These are phyloP conservation scores for Megacollybia marginata DNA, from an alignment of 768 basidiomycete species.

Conservation along the genomic window DNA sequence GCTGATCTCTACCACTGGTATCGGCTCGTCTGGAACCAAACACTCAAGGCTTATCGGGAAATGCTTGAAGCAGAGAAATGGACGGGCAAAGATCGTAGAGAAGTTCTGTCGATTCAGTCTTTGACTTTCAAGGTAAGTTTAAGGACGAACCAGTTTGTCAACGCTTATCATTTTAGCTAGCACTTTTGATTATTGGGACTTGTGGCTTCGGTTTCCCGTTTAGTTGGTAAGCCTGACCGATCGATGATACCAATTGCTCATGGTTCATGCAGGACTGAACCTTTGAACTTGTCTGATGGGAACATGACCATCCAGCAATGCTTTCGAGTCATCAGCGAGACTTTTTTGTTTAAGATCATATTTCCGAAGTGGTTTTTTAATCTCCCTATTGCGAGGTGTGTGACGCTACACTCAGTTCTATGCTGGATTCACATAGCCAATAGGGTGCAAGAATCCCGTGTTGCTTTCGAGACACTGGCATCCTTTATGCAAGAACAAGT, in stretches of 20 bases:
- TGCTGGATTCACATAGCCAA: too few species aligned
- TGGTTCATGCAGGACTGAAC: constrained; percentile 13
- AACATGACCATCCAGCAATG: constrained; percentile 31
- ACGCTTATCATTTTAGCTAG: constrained; percentile 21
- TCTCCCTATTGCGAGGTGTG: constrained; percentile 28
- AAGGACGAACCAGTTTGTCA: not conserved
- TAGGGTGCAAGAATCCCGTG: constrained; percentile 20
- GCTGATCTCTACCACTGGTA: constrained; percentile 21
- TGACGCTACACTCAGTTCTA: too few species aligned
- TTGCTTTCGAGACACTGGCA: constrained; percentile 23
- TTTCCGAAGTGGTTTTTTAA: constrained; percentile 30
- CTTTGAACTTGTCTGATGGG: constrained; percentile 28
- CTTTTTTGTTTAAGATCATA: constrained; percentile 15
- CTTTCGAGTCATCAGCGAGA: constrained; percentile 25
- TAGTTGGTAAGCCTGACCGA: constrained; percentile 21
- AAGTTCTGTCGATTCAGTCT: constrained; percentile 23
- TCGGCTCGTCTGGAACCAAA: constrained; percentile 33
- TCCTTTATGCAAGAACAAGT: constrained; percentile 33
- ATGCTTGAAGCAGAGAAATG: constrained; percentile 32
- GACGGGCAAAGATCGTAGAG: constrained; percentile 17
- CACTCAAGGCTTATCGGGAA: constrained; percentile 26
- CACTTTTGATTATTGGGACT: constrained; percentile 34
- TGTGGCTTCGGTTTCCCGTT: constrained; percentile 42
- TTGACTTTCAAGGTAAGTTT: constrained; percentile 27
- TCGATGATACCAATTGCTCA: not conserved